Base-by-base conservation (phyloP, 495 filamentous ascomycete species). In the Podospora pseudoanserina region DNA sequence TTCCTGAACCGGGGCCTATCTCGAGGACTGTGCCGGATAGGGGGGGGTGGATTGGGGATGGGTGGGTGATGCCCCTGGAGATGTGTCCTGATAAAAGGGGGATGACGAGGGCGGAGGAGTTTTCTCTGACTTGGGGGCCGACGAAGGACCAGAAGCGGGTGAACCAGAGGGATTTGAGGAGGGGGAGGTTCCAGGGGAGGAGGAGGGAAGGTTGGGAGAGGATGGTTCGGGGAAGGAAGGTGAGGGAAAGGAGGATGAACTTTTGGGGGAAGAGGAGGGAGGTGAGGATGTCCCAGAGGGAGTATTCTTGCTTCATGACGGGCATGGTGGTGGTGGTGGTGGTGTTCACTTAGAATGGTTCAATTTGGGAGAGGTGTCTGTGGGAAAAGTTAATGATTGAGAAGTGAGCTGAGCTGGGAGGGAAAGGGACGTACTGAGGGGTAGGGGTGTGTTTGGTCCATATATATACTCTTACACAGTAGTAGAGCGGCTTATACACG, bases 161-260 rank as follows among this genome's bases (percentile, higher is more conserved):
- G 77, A 86, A 86, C 82, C 83, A 85, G 55, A 76, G 73, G 28
- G 78, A 80, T 53, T 81, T 34, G 4, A 84, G 73, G 5, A 74
- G 67, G 63, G 28, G 26, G 57, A 74, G 67, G 65, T 77, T 34
- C 39, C 39, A 49, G 13, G 39, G 39, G 15, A 49, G 39, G 23
- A 34, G 55, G 16, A 72, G 63, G n/a, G 34, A 53, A 19, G 82
- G 15, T 53, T 81, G 73, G 16, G 68, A 26, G 16, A 75, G 60
- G 64, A 83, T 57, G 3, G 80, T 80, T 2, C 58, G 7, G 0
- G 81, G 82, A 3, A 83, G 72, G 71, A 68, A 79, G 64, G 72
- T 72, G 3, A 75, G 66, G n/a, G 81, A 77, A 13, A 75, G 2
- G 16, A 39, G 27, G 61, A 85, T 72, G 74, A 85, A 82, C 11